Evolutionary conservation across 2,329 filamentous ascomycete genomes (phyloP), one percentile per base, ranked within the genome.

Genomic region (Ophiocordyceps australis): DNA sequence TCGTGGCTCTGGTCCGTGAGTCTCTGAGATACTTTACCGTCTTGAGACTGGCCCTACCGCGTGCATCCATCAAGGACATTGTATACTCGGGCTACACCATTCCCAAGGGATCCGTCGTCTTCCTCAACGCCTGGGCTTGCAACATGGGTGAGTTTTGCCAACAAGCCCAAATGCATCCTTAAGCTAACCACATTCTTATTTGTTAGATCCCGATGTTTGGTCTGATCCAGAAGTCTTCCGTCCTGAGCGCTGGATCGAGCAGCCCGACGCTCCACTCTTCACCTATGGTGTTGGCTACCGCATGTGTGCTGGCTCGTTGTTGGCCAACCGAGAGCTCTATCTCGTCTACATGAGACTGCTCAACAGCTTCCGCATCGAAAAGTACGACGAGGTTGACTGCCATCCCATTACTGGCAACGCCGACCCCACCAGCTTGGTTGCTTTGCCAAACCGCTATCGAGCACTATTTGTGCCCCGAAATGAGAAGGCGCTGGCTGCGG

Each of bases 81-180:
- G 46, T 50, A 0, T 74, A 74, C 30, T 45, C 70, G 8, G 66
- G 61, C 12, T 56, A 59, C 17, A 40, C 57, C 5, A 71, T 76
- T 21, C 70, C 72, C 1, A 62, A 63, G 23, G 69, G 68, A 1
- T 73, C 67, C 2, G 63, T 73, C 0, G 57, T 74, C 19, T 76
- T 74, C 41, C 47, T 76, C 15, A 77, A 76, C 30, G 65, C 68
- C 0, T 75, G 69, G 70, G 69, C 69, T 3, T 75, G 71, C 37
- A 75, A 76, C 32, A 73, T 72, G 65, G 68, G 66, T 68, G 48
- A 39, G 55, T 42, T 9, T 0, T 6, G 9, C 0, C 9, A 17
- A 20, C 12, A 7, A 5, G 5, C 12, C 14, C 13, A 23, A n/a
- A n/a, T n/a, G n/a, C n/a, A n/a, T n/a, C n/a, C n/a, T n/a, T n/a